Evolutionary conservation across 345 rosid genomes (phyloP), one percentile per base, ranked within the genome.

Genomic region (Toxicodendron radicans): DNA sequence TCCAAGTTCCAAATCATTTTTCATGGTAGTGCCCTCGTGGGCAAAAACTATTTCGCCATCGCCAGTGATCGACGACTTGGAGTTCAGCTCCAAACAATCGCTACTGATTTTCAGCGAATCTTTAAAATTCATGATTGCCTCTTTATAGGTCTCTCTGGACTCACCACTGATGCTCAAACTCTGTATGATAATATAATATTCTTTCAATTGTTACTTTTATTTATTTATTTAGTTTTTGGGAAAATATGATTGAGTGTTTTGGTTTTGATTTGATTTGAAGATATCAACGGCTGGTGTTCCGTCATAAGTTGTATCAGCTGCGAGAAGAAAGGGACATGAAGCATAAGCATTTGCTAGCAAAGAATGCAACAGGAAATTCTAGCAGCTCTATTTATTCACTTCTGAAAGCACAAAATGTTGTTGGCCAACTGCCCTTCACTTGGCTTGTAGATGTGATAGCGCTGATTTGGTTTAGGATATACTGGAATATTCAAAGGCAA

Each of bases 281-380:
- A 85, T 88, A 95, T 80, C 99, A 95, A 85, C 85, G 98, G 66
- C 80, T 95, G 64, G 91, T 90, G 79, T 95, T 93, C 72, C 89
- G 97, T 65, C 96, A 93, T 79, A 95, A 95, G 74, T 74, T 92
- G 70, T 95, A 95, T 65, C 92, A 92, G 88, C 90, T 95, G 38
- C 85, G 93, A 57, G 99, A 95, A 77, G 99, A 95, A 83, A 90
- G 99, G 80, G 99, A 92, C 75, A 92, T 95, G 97, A 95, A 92
- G 79, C 99, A 98, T 17, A 95, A 78, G 92, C 99, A 10, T 95
- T 93, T 79, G 98, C 98, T 3, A 95, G 88, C 82, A n/a, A n/a
- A n/a, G n/a, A n/a, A n/a, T n/a, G n/a, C n/a, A n/a, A n/a, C n/a
- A n/a, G n/a, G n/a, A n/a, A n/a, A n/a, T n/a, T n/a, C n/a, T n/a